Base-by-base conservation (phyloP, 1,284 basidiomycete species). In the Rhodotorula sp. region DNA sequence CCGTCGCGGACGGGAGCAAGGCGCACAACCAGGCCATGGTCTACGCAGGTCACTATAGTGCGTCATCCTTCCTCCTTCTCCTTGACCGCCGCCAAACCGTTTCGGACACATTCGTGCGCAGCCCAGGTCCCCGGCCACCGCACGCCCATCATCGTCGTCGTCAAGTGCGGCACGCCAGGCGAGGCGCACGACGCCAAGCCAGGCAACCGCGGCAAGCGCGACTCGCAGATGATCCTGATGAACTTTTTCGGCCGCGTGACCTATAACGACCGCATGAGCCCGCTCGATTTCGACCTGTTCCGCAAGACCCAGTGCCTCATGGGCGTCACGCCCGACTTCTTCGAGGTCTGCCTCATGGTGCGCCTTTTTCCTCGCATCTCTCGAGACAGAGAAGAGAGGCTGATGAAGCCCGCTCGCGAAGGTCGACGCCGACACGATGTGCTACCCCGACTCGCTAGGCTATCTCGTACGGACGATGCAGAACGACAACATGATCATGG, bases 291-390 rank as follows among this genome's bases (percentile, higher is more conserved):
- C 80, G 97, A 99, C 82, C 85, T 99, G 32, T 99, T 99, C 86
- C 88, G 96, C 71, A 99, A 99, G 84, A 88, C 95, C 13, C 94
- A 98, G 78, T 87, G 91, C 55, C 86, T 99, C 60, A 98, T 97
- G 92, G 96, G 97, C 53, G 92, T 98, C n/a, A 98, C 97, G 1
- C 95, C 97, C 1, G 97, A 99, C 83, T 98, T 92, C 82, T 99
- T 99, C 79, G 97, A 99, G 84, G 90, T 97, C 54, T 91, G 90
- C 80, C 84, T 99, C 74, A 99, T 99, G 97, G 96, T 94, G 79
- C 72, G 89, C 83, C 19, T 53, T 2, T 22, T 10, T n/a, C 12
- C 9, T 22, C 8, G 5, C 29, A 10, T 17, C n/a, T 51, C 13
- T 15, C 9, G 50, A 50, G 27, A 12, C 5, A 29, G 48, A 51